Conservation (phyloP, 1,284 basidiomycete genomes). For the Fomes fomentarius region DNA sequence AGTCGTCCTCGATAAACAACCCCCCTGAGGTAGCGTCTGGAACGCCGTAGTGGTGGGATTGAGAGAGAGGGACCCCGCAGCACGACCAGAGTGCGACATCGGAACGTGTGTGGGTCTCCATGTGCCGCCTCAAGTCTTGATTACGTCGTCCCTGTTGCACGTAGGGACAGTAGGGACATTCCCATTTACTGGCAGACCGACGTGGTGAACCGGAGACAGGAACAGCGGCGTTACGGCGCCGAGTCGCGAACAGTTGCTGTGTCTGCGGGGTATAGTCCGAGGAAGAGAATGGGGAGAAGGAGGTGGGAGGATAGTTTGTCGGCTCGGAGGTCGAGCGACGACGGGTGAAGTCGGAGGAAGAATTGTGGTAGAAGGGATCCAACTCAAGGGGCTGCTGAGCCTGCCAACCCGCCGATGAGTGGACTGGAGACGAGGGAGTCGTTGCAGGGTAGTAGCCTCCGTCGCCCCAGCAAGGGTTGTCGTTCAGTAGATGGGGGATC, state of each 20-base stretch:
- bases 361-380: neutral
- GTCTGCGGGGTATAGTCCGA: neutral
- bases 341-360: neutral
- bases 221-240: neutral
- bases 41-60: neutral
- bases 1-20: neutral
- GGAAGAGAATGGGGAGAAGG: neutral
- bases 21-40: no score
- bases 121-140: conserved; percentile 5
- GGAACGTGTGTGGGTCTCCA: conserved; percentile 1
- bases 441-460: neutral
- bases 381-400: no score
- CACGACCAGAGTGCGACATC: conserved; percentile 3
- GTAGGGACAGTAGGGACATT: conserved; percentile 5
- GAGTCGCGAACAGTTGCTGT: neutral
- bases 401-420: no score
- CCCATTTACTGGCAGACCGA: neutral
- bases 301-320: neutral
- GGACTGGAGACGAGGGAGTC: neutral
- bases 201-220: neutral
- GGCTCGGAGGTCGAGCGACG: neutral
- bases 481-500: no score
- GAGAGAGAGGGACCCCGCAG: neutral
- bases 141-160: conserved; percentile 3
- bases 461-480: neutral